Percentiles rank a stretch among this genome's conserved stretches.
Evolutionary conservation across 1,139 yeast genomes (phyloP).

Genomic region (Yamadazyma pseudoaaseri): DNA sequence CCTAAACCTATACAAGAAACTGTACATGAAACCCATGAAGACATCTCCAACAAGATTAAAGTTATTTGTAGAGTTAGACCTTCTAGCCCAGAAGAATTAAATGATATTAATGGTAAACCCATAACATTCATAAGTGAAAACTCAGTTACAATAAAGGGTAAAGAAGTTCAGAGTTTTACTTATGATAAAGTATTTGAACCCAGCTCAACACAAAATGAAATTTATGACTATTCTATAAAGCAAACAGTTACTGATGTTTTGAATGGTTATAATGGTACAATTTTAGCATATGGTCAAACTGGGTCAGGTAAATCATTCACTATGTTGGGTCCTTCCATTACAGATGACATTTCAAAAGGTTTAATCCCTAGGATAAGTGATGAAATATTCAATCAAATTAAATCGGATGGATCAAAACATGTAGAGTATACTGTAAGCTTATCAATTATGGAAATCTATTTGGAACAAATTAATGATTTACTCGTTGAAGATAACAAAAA

Average conservation of each 20-base stretch:
- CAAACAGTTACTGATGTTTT: slow-evolving; percentile 67
- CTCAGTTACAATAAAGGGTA: slow-evolving; percentile 28
- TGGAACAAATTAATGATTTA: slow-evolving; percentile 74
- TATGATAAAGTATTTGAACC: slow-evolving; percentile 68
- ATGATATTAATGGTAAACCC: slow-evolving; percentile 17
- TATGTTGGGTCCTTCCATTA: slow-evolving; percentile 68
- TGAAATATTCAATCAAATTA: slow-evolving; percentile 57
- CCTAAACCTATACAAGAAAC: not conserved
- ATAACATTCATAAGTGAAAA: slow-evolving; percentile 25
- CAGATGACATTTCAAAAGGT: slow-evolving; percentile 45
- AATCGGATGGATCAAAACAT: slow-evolving; percentile 43
- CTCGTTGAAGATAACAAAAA: slow-evolving; percentile 27
- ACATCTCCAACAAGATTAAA: slow-evolving; percentile 35
- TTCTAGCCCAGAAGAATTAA: slow-evolving; percentile 24
- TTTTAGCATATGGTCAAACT: slow-evolving; percentile 86
- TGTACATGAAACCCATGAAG: not conserved
- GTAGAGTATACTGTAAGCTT: slow-evolving; percentile 69
- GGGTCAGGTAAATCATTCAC: slow-evolving; percentile 87
- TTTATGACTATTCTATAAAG: slow-evolving; percentile 59
- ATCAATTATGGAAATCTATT: slow-evolving; percentile 78
- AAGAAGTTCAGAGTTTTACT: slow-evolving; percentile 40
- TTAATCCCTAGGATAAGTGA: slow-evolving; percentile 74
- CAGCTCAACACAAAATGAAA: slow-evolving; percentile 51
- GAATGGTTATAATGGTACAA: slow-evolving; percentile 81
- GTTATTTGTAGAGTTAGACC: slow-evolving; percentile 72